Conservation (phyloP, 1,284 basidiomycete genomes). For the Anthracocystis panici-leucophaei region DNA sequence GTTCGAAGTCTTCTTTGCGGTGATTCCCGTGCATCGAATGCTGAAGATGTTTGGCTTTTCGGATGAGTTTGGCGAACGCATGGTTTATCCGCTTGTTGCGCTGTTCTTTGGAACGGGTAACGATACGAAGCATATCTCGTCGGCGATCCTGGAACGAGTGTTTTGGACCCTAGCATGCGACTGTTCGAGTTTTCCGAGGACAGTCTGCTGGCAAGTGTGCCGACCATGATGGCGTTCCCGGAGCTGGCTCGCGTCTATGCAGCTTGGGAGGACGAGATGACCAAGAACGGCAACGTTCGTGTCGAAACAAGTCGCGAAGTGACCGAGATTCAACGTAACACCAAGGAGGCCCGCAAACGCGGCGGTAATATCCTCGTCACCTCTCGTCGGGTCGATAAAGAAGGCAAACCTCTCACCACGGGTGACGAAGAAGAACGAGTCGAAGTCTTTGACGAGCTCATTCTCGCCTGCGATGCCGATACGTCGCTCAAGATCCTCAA, state of each 20-base stretch:
- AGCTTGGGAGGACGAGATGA: conserved; percentile 72
- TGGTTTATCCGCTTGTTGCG: conserved; percentile 75
- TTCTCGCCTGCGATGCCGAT: conserved; percentile 76
- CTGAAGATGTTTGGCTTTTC: conserved; percentile 61
- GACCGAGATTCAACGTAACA: conserved; percentile 68
- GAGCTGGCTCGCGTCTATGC: conserved; percentile 73
- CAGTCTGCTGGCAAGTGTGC: conserved; percentile 71
- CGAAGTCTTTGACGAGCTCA: conserved; percentile 77
- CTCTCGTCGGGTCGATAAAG: conserved; percentile 45
- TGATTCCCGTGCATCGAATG: conserved; percentile 62
- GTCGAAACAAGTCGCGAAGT: conserved; percentile 73
- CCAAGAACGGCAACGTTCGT: conserved; percentile 72
- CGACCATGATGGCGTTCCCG: conserved; percentile 71
- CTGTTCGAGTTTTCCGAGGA: conserved; percentile 61
- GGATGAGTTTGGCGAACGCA: conserved; percentile 74
- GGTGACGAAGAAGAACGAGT: conserved; percentile 52
- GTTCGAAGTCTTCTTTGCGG: conserved; percentile 62
- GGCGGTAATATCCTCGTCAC: conserved; percentile 57
- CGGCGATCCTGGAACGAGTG: conserved; percentile 75
- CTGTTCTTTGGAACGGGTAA: conserved; percentile 77
- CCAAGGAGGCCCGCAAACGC: conserved; percentile 42
- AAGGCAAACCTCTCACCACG: conserved; percentile 43
- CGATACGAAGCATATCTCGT: conserved; percentile 75
- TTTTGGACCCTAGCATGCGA: conserved; percentile 76
- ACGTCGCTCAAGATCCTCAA: conserved; percentile 75